Percentiles rank a stretch among this genome's conserved stretches.
Conservation (phyloP, 2,329 filamentous ascomycete genomes). For the Canariomyces notabilis region DNA sequence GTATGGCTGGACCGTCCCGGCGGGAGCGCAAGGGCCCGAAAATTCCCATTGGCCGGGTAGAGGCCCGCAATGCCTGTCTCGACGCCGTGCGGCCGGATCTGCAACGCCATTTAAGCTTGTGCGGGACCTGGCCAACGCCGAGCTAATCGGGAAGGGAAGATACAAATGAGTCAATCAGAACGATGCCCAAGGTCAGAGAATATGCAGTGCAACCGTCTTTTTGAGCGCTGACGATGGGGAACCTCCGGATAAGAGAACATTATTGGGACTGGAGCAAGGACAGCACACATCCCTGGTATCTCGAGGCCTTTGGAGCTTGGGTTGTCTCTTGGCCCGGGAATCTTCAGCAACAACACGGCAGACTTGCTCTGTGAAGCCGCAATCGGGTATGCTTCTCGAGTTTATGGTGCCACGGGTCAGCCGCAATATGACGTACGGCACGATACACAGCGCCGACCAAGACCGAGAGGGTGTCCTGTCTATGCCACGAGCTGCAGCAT, state of each 20-base stretch:
- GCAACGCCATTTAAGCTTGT: background rate
- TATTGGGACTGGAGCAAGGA: background rate
- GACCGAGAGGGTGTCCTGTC: background rate
- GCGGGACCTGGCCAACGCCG: background rate
- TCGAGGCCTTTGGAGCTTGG: background rate
- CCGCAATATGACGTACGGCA: background rate
- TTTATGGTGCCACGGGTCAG: background rate
- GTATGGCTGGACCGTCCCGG: background rate
- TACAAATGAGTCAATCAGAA: background rate
- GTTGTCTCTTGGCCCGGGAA: background rate
- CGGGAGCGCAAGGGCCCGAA: background rate
- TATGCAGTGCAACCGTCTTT: background rate
- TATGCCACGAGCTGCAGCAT: background rate
- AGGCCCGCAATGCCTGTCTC: background rate
- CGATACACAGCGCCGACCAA: background rate
- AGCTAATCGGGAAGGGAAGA: background rate
- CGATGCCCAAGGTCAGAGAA: background rate
- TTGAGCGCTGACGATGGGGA: background rate
- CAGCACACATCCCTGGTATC: background rate
- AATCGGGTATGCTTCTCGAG: background rate
- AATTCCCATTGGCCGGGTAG: background rate
- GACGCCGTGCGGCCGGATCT: background rate
- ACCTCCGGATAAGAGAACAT: background rate
- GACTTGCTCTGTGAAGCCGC: background rate
- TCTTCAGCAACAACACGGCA: background rate